Conservation (phyloP, 306 rosid species). For the Prunus davidiana region DNA sequence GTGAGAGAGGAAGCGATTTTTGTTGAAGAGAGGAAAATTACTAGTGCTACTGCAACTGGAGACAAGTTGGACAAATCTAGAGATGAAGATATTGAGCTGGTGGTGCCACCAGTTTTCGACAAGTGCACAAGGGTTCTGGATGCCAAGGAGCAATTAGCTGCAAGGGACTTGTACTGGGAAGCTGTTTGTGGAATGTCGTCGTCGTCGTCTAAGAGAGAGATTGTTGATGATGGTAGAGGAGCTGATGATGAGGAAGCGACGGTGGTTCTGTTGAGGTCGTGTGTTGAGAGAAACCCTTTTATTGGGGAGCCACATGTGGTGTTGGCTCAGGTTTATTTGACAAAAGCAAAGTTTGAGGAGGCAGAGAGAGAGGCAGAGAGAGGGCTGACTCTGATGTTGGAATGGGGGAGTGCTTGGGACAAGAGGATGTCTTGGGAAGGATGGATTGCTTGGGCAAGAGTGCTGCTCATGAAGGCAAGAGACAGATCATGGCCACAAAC, state of each 20-base stretch:
- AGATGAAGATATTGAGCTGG: slow-evolving; percentile 59
- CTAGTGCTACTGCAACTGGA: not conserved
- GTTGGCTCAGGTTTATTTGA: slow-evolving; percentile 58
- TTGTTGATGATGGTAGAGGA: not conserved
- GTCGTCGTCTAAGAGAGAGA: slow-evolving; percentile 1
- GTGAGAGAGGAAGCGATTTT: slow-evolving; percentile 73
- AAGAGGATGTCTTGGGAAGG: slow-evolving; percentile 96
- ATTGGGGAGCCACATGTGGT: slow-evolving; percentile 79
- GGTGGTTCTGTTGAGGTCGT: slow-evolving; percentile 47
- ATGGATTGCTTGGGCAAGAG: slow-evolving; percentile 87
- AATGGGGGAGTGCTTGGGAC: slow-evolving; percentile 92
- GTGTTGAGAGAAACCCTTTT: slow-evolving; percentile 65
- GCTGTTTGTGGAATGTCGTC: slow-evolving; percentile 41
- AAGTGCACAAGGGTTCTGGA: slow-evolving; percentile 61
- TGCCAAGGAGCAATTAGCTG: slow-evolving; percentile 60
- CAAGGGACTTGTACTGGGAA: slow-evolving; percentile 85
- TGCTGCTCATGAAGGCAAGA: slow-evolving; percentile 64
- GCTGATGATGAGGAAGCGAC: slow-evolving; percentile 21
- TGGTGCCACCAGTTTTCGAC: slow-evolving; percentile 63
- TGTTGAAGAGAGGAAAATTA: slow-evolving; percentile 32
- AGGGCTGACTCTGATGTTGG: slow-evolving; percentile 58
- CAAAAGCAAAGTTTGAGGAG: slow-evolving; percentile 57
- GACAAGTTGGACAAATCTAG: slow-evolving; percentile 35
- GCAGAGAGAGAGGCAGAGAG: slow-evolving; percentile 62
- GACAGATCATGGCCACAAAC: slow-evolving; percentile 73